These are phyloP conservation scores for Papilionanthe hybrid DNA, from an alignment of 116 monocot genomes.

Conservation along the genomic window DNA sequence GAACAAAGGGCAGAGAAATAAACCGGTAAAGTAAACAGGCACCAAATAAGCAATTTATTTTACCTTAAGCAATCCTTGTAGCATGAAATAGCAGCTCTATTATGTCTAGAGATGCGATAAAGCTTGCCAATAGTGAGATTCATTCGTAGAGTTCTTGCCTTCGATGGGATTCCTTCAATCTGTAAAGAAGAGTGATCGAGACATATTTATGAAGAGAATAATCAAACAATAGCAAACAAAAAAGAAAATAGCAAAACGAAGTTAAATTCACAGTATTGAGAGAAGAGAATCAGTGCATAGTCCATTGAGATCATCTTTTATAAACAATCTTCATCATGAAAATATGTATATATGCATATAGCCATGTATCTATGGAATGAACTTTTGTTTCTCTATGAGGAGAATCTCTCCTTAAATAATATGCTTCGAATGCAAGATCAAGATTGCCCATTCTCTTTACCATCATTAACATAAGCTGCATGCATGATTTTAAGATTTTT, in stretches of 20 bases:
- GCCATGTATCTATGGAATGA: too few relatives aligned
- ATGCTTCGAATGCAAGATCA: too few relatives aligned
- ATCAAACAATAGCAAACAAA: neutral
- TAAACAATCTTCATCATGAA: neutral
- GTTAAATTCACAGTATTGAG: neutral
- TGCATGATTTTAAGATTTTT: too few relatives aligned
- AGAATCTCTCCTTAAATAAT: too few relatives aligned
- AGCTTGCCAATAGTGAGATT: slow-evolving; percentile 91
- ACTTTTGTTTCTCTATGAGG: too few relatives aligned
- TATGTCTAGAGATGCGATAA: slow-evolving; percentile 81
- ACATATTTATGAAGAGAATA: neutral
- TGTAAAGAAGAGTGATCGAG: slow-evolving; percentile 23
- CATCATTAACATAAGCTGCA: too few relatives aligned
- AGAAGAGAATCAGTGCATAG: neutral
- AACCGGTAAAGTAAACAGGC: neutral
- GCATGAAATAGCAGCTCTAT: slow-evolving; percentile 64
- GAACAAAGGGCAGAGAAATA: neutral
- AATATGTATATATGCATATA: neutral
- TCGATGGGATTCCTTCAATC: slow-evolving; percentile 90
- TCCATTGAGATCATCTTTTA: neutral
- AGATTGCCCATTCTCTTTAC: too few relatives aligned
- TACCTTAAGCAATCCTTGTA: slow-evolving; percentile 98
- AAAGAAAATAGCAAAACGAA: neutral
- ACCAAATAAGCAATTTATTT: neutral
- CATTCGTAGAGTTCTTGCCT: slow-evolving; percentile 87